Evolutionary conservation across 129 eudicot genomes (phyloP).

Genomic region (Kitagawia praeruptora): DNA sequence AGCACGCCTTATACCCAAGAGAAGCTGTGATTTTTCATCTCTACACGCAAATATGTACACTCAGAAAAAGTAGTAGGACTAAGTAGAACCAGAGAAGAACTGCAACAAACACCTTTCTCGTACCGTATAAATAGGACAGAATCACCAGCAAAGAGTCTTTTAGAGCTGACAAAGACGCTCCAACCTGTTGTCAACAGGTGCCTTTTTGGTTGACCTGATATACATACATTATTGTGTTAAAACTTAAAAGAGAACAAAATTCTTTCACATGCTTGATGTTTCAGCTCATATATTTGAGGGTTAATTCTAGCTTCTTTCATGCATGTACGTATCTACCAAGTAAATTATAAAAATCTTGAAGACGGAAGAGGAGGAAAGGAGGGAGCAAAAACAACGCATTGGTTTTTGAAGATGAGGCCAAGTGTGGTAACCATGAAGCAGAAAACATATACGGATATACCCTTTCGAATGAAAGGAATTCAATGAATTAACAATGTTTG

Average conservation of each 20-base stretch:
- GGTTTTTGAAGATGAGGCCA: not conserved
- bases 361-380: not conserved
- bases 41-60: slow-evolving; percentile 28
- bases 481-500: not conserved
- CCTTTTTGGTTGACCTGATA: slow-evolving; percentile 91
- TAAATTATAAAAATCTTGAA: not conserved
- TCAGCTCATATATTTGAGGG: not conserved
- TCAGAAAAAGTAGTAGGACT: slow-evolving; percentile 9
- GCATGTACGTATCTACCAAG: not conserved
- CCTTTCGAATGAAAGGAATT: not conserved
- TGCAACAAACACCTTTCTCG: slow-evolving; percentile 1
- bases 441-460: not conserved
- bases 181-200: slow-evolving; percentile 91
- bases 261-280: not conserved
- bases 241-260: not conserved
- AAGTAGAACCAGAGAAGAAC: not conserved
- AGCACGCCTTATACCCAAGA: slow-evolving; percentile 72
- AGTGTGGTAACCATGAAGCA: not conserved
- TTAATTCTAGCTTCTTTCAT: not conserved
- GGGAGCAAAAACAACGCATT: not conserved
- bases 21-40: slow-evolving; percentile 86
- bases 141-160: slow-evolving; percentile 82
- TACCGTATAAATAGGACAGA: slow-evolving; percentile 83
- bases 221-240: not conserved
- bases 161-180: slow-evolving; percentile 91